These are phyloP conservation scores for Boletus semigastroideus DNA, from an alignment of 1,284 basidiomycete genomes.

Conservation along the genomic window DNA sequence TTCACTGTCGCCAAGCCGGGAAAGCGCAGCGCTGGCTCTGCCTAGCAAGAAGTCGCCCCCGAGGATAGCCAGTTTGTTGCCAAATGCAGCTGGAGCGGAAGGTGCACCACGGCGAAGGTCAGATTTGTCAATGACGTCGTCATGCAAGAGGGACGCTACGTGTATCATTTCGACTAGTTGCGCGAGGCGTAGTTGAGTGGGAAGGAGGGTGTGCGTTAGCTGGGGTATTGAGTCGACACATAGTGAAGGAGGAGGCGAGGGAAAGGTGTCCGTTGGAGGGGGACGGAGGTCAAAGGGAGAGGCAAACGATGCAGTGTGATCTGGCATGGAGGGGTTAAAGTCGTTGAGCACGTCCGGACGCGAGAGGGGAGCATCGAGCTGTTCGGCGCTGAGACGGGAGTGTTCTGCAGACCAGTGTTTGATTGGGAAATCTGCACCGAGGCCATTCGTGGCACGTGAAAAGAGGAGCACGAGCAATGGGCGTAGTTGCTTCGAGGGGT, in stretches of 20 bases:
- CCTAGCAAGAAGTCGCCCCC: conserved; percentile 96
- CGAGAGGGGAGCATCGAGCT: conserved; percentile 70
- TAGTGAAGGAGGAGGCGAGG: conserved; percentile 40
- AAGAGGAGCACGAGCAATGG: conserved; percentile 92
- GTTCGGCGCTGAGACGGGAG: conserved; percentile 41
- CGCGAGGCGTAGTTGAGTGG: conserved; percentile 89
- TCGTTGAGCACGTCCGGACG: conserved; percentile 80
- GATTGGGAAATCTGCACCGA: conserved; percentile 55
- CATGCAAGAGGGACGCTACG: conserved; percentile 93
- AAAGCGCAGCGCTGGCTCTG: conserved; percentile 85
- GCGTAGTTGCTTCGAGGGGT: conserved; percentile 87
- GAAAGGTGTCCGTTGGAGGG: conserved; percentile 37
- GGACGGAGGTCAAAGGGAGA: conserved; percentile 45
- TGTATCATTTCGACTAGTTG: conserved; percentile 99
- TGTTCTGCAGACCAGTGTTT: conserved; percentile 47
- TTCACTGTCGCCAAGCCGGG: conserved; percentile 83
- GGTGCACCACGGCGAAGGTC: conserved; percentile 79
- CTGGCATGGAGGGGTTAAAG: conserved; percentile 80
- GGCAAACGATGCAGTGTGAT: conserved; percentile 58
- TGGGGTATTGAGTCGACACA: conserved; percentile 22
- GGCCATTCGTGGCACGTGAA: conserved; percentile 86
- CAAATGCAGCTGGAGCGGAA: conserved; percentile 86
- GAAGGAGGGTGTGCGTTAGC: conserved; percentile 50
- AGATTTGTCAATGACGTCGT: conserved; percentile 92
- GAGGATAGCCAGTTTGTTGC: conserved; percentile 95